These are phyloP conservation scores for Mucor indicus DNA, from an alignment of 371 early-diverging fungal genomes.

Conservation along the genomic window DNA sequence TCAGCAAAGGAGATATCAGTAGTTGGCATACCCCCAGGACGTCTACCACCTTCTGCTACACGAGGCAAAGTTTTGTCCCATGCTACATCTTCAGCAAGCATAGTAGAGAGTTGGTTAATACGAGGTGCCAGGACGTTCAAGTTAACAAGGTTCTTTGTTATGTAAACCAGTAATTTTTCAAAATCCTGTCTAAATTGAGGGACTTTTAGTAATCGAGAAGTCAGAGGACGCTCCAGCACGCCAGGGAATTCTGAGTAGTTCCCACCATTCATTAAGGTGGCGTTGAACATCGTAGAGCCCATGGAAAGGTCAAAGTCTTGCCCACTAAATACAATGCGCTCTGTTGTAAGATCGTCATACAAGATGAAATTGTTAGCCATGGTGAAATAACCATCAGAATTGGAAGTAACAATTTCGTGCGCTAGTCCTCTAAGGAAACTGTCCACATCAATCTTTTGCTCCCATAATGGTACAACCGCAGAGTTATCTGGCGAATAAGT, in stretches of 20 bases:
- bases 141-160: constrained; percentile 10
- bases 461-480: constrained; percentile 7
- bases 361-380: constrained; percentile 33
- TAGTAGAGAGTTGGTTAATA: constrained; percentile 12
- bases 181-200: constrained; percentile 14
- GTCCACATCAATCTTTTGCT: constrained; percentile 9
- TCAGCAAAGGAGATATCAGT: background rate
- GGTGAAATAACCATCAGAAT: constrained; percentile 25
- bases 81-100: constrained; percentile 20
- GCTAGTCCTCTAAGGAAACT: constrained; percentile 15
- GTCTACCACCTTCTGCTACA: constrained; percentile 1
- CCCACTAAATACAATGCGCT: constrained; percentile 15
- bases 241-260: constrained; percentile 24
- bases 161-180: constrained; percentile 1
- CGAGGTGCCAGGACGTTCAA: background rate
- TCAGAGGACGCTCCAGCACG: constrained; percentile 21
- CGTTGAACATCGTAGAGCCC: constrained; percentile 18
- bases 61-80: constrained; percentile 25
- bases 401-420: constrained; percentile 6
- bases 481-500: background rate
- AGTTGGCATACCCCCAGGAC: background rate
- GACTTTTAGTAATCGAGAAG: constrained; percentile 9
- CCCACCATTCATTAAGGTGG: constrained; percentile 13
- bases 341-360: constrained; percentile 18
- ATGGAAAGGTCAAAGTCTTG: constrained; percentile 33